Base-by-base conservation (phyloP, 177 flowering plant species). In the Tripterygium wilfordii region DNA sequence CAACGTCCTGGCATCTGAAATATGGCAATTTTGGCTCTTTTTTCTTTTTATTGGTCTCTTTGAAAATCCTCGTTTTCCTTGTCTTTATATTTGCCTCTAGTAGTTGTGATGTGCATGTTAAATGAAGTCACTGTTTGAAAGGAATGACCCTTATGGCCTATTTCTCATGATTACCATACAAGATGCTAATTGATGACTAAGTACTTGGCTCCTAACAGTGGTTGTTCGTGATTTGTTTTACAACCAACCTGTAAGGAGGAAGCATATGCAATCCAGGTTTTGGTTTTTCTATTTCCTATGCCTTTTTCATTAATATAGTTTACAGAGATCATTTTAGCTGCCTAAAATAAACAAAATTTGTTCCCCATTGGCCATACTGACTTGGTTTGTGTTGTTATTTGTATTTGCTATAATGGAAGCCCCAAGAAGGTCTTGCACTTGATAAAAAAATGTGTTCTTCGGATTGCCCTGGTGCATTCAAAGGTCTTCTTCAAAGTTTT, bases 241-340 rank as follows among this genome's bases (percentile, higher is more conserved):
- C 79, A 89, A 89, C 46, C 99, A 94, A 64, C 99, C 99, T 29
- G 96, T 94, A 56, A 78, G 95, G 49, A 83, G 88, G 70, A 89
- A 74, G 58, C 80, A 69, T 44, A 72, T 89, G 77, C 82, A 79
- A 32, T 73, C 83, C 69, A 89, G 96, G 97, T 94, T 53, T 40
- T 21, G 29, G 41, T 27, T 25, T 51, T 10, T 23, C 13, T 35
- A 33, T 18, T 31, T 27, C 21, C 36, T 46, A 4, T n/a, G 30
- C 5, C 39, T 18, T 36, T 24, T 5, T 2, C 27, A 4, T 23
- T 1, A 31, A 16, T 25, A 8, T 20, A 53, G 25, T 20, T 10
- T 39, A 8, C 7, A 16, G 4, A n/a, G 10, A 19, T 21, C 17
- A 49, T 41, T 41, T 39, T 23, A 19, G 35, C 8, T 30, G 5